Evolutionary conservation across 345 rosid species (phyloP).

Genomic region (Brassica juncea): DNA sequence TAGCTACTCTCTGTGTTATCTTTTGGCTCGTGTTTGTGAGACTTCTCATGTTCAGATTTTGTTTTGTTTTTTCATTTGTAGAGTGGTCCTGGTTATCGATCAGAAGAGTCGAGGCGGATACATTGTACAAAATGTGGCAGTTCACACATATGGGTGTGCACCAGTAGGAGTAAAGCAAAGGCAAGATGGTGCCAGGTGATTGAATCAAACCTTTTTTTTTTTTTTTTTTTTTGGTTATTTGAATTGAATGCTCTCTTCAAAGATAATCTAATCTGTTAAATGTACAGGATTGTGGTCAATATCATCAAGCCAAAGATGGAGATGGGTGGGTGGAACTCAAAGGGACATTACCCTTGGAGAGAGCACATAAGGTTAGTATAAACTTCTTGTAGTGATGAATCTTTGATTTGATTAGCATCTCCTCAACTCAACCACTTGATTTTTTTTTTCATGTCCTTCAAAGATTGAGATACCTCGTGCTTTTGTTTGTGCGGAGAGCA

Average conservation of each 20-base stretch:
- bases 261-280: constrained; percentile 15
- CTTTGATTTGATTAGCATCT: not conserved
- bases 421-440: not conserved
- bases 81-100: constrained; percentile 60
- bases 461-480: constrained; percentile 97
- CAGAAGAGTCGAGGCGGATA: constrained; percentile 95
- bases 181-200: constrained; percentile 99
- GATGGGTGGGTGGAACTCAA: constrained; percentile 99
- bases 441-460: constrained; percentile 20
- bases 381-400: constrained; percentile 9
- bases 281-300: constrained; percentile 84
- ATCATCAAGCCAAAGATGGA: constrained; percentile 98
- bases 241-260: not conserved
- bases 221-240: too few species aligned
- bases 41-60: not conserved
- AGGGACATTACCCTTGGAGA: constrained; percentile 82
- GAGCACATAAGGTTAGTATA: constrained; percentile 65
- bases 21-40: not conserved
- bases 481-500: constrained; percentile 99
- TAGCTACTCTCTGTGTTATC: constrained; percentile 11
- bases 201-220: constrained; percentile 30
- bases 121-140: constrained; percentile 93
- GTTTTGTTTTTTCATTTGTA: constrained; percentile 31
- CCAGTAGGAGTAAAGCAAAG: constrained; percentile 74
- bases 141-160: constrained; percentile 96